Conservation (phyloP, 2,329 filamentous ascomycete species). For the Colletotrichum caudatum region DNA sequence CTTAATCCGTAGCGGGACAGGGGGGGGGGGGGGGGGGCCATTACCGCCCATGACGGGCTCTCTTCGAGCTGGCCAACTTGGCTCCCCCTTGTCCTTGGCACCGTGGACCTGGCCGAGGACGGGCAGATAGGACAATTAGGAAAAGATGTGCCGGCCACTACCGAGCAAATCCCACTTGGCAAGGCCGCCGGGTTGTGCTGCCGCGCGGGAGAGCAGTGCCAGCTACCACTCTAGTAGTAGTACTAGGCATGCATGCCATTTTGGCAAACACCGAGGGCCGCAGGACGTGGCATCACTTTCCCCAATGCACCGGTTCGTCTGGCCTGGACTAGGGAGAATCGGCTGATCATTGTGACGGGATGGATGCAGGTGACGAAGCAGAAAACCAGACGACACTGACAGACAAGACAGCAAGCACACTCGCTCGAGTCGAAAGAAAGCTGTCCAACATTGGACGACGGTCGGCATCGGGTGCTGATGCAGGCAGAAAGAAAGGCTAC, state of each 20-base stretch:
- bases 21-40: conserved; percentile 3
- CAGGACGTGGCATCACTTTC: conserved; percentile 33
- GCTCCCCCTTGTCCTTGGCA: conserved; percentile 5
- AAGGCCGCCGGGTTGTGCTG: conserved; percentile 27
- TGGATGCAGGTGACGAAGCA: conserved; percentile 14
- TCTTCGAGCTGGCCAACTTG: conserved; percentile 6
- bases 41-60: conserved; percentile 15
- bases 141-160: conserved; percentile 39
- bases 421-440: not conserved
- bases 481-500: not conserved
- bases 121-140: conserved; percentile 25
- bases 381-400: conserved; percentile 26
- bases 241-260: conserved; percentile 14
- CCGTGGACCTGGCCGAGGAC: conserved; percentile 29
- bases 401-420: not conserved
- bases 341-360: conserved; percentile 33
- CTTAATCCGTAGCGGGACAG: conserved; percentile 29
- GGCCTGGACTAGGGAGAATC: conserved; percentile 21
- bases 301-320: conserved; percentile 35
- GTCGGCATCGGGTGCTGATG: not conserved
- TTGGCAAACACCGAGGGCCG: conserved; percentile 20
- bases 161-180: conserved; percentile 20
- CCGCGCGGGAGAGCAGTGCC: conserved; percentile 37
- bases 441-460: conserved; percentile 18
- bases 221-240: conserved; percentile 8